Evolutionary conservation across 2,329 filamentous ascomycete species (phyloP).

Genomic region (Hymenoscyphus salicellus): DNA sequence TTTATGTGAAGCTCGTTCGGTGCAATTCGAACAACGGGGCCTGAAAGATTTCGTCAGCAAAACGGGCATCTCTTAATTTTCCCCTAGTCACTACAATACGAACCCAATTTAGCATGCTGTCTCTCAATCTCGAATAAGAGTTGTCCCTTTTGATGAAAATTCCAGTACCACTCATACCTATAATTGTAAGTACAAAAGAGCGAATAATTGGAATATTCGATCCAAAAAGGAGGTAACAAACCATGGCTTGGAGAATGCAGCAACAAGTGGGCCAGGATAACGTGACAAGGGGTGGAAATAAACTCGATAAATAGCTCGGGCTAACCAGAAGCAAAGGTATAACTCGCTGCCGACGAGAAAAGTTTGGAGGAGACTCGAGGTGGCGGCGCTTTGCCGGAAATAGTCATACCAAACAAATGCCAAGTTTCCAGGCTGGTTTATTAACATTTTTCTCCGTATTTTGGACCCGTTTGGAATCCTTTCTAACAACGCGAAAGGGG

Average conservation of each 20-base stretch:
- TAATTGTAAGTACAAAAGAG: not conserved
- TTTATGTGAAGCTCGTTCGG: not conserved
- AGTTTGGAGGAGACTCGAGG: not conserved
- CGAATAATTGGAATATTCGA: not conserved
- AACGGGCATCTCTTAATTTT: not conserved
- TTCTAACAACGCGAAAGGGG: no score
- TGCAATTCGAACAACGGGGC: not conserved
- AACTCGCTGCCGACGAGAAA: not conserved
- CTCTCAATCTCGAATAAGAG: not conserved
- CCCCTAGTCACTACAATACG: not conserved
- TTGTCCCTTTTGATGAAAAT: not conserved
- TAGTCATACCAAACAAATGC: not conserved
- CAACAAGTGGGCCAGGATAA: not conserved
- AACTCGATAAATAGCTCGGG: not conserved
- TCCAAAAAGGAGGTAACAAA: not conserved
- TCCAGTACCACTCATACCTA: constrained; percentile 4
- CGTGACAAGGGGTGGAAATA: not conserved
- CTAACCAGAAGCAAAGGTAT: not conserved
- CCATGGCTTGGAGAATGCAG: not conserved
- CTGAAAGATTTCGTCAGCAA: not conserved
- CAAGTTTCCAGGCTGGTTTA: not conserved
- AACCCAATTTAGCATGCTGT: not conserved
- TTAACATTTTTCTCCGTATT: no score
- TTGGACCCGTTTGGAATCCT: no score
- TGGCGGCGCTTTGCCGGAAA: not conserved